These are phyloP conservation scores for Amphibolis antarctica DNA, from an alignment of 106 monocot species.

Conservation along the genomic window DNA sequence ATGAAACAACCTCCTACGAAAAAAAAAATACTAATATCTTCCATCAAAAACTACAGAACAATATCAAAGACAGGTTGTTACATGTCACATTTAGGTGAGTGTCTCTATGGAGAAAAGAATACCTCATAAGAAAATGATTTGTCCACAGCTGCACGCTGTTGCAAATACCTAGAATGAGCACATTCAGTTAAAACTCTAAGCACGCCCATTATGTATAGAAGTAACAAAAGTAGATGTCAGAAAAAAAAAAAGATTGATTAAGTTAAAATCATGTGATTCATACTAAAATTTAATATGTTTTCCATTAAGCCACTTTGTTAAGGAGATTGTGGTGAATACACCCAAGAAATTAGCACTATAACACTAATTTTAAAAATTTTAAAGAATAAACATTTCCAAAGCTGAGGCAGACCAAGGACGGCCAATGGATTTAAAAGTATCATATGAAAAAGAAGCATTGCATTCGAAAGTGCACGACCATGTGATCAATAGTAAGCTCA, in stretches of 20 bases:
- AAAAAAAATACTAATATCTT: neutral
- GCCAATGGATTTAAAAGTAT: too few relatives aligned
- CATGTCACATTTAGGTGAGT: neutral
- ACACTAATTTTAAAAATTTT: too few relatives aligned
- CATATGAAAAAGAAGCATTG: too few relatives aligned
- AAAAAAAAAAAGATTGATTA: neutral
- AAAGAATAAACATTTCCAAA: too few relatives aligned
- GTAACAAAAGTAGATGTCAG: neutral
- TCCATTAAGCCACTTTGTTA: too few relatives aligned
- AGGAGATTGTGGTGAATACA: too few relatives aligned
- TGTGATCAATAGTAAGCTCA: conserved; percentile 22
- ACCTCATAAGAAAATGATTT: conserved; percentile 92
- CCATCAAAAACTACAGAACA: neutral
- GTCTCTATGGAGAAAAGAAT: conserved; percentile 5
- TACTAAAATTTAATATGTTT: too few relatives aligned
- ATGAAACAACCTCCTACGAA: neutral
- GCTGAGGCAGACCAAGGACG: too few relatives aligned
- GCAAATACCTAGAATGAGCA: conserved; percentile 62
- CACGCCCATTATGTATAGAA: neutral
- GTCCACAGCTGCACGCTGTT: conserved; percentile 53
- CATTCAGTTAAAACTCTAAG: neutral
- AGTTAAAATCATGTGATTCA: too few relatives aligned
- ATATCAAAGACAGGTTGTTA: neutral
- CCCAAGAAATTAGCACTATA: too few relatives aligned
- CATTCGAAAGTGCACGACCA: neutral